Conservation (phyloP, 352 stramenopile genomes). For the Phytophthora crassamura region DNA sequence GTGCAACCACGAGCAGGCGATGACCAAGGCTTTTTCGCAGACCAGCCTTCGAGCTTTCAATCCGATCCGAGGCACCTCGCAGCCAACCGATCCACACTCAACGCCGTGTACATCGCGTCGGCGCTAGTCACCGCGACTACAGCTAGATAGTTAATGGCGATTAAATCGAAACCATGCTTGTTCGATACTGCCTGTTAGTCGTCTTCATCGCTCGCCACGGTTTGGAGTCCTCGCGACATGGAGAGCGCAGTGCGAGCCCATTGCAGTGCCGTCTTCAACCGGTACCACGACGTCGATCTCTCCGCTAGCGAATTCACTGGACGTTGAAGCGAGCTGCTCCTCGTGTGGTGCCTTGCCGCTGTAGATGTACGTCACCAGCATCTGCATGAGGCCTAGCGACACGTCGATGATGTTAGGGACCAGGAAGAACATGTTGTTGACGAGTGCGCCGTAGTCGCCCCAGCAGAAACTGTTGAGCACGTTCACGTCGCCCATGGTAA, state of each 20-base stretch:
- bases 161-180: no score
- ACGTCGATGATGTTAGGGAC: slow-evolving; percentile 37
- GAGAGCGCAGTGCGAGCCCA: background rate
- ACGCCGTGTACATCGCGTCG: no score
- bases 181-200: no score
- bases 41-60: background rate
- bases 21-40: slow-evolving; percentile 3
- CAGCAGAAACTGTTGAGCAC: slow-evolving; percentile 24
- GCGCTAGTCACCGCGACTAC: no score
- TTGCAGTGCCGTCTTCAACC: background rate
- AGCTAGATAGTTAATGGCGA: no score
- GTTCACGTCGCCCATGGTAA: slow-evolving; percentile 30
- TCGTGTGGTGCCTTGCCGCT: slow-evolving; percentile 29
- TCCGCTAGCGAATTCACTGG: background rate
- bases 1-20: slow-evolving; percentile 14
- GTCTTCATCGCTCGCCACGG: no score
- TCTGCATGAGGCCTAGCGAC: slow-evolving; percentile 35
- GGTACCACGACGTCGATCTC: background rate
- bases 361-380: slow-evolving; percentile 51
- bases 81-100: background rate
- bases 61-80: background rate
- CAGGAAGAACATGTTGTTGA: slow-evolving; percentile 36
- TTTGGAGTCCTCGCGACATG: slow-evolving; percentile 5
- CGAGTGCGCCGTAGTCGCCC: background rate
- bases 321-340: background rate